phyloP scores from a whole-genome alignment of 768 basidiomycete species.

The Ramaria rubella region DNA sequence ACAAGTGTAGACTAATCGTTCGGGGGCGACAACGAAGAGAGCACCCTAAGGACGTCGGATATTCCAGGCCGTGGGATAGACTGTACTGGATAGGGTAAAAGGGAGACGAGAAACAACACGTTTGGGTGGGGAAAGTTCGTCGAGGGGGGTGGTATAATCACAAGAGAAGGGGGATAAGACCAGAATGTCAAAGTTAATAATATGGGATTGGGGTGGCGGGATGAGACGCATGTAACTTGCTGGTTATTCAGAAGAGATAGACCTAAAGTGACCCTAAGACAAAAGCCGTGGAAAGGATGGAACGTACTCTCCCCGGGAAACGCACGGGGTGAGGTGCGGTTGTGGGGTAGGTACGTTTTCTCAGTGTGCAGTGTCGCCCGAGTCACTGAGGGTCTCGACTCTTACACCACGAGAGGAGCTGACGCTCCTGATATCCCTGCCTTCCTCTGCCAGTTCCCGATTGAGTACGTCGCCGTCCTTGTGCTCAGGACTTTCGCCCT shows the following conservation, averaged over 20 bases:
- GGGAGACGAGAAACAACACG: neutral
- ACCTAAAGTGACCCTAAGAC: neutral
- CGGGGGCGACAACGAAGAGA: neutral
- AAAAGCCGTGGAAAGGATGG: neutral
- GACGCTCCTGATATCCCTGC: conserved; percentile 82
- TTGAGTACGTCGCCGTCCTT: conserved; percentile 43
- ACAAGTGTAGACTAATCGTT: neutral
- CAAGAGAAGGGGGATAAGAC: neutral
- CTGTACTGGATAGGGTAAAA: neutral
- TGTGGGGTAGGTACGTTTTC: neutral
- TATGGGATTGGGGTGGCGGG: neutral
- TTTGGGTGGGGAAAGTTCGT: neutral
- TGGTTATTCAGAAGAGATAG: neutral
- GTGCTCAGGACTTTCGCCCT: conserved; percentile 53
- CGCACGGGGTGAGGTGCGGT: neutral
- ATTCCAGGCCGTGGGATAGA: neutral
- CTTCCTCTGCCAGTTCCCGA: conserved; percentile 81
- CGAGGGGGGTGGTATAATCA: neutral
- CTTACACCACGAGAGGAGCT: conserved; percentile 70
- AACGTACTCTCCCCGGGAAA: too few species aligned
- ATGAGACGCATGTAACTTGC: neutral
- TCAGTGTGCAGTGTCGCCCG: neutral
- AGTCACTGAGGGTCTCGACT: conserved; percentile 41
- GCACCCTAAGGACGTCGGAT: neutral
- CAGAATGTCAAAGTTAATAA: neutral